Base-by-base conservation (phyloP, 805 yeast species). In the Pichia sporocuriosa region DNA sequence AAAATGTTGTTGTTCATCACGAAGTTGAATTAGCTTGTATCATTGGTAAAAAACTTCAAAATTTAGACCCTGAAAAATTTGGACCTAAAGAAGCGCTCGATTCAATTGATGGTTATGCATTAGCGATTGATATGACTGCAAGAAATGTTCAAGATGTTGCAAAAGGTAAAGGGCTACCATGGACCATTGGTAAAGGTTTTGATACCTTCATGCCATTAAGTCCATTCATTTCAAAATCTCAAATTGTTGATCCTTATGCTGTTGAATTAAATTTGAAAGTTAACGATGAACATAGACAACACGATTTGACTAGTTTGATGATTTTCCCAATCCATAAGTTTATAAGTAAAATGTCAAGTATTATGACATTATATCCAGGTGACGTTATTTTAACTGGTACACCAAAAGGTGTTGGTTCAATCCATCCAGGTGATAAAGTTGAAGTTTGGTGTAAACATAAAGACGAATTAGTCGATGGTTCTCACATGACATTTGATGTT, bases 171-270 rank as follows among this genome's bases (percentile, higher is more conserved):
- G 97, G 97, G 1, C 70, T 90, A 40, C 98, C 99, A 4, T 93
- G 99, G 99, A 66, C 90, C 4, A 86, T 88, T 50, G 96, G 93
- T 27, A 93, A 93, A 59, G 98, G 98, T 0, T 90, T 88, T 61
- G 99, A 93, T 57, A 90, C 98, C 0, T 93, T 93, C 62, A 70
- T 85, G 59, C 99, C 99, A 2, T 58, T 93, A n/a, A 81, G 95
- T 7, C 62, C 67, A 17, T 76, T 79, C 50, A 81, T 93, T 41
- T 75, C 89, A 9, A 82, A 84, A 54, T 60, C 58, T 0, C 58
- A 69, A 46, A 77, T 93, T 42, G 72, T 79, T 5, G 84, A 83
- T 53, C 95, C 94, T 4, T 81, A 84, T 55, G 72, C 81, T 27
- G 88, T 79, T 12, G 71, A 70, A 44, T 69, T 82, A 55, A 64